Percentiles rank a stretch among this genome's conserved stretches.
Evolutionary conservation across 495 filamentous ascomycete species (phyloP).

Genomic region (Tetracladium marchalianum): DNA sequence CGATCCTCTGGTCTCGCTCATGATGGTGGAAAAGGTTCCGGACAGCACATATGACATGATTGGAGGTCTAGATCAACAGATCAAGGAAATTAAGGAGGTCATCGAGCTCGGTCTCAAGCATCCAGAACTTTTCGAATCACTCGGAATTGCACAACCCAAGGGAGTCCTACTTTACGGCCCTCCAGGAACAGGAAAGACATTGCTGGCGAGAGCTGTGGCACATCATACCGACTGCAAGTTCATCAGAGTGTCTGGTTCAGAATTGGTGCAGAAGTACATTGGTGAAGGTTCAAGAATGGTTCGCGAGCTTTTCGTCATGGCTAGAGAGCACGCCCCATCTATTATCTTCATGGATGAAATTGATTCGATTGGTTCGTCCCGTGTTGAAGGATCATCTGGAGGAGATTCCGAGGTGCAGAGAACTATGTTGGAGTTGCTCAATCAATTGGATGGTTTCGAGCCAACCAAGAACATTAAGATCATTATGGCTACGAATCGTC

Average conservation of each 20-base stretch:
- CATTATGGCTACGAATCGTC: constrained; percentile 97
- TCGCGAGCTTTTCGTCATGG: constrained; percentile 98
- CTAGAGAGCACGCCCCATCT: constrained; percentile 94
- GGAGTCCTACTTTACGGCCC: constrained; percentile 96
- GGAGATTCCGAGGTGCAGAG: constrained; percentile 99
- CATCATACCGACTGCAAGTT: constrained; percentile 99
- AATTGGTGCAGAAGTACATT: constrained; percentile 98
- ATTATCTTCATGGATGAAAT: constrained; percentile 99
- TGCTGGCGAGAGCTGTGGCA: constrained; percentile 89
- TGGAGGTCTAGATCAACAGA: constrained; percentile 95
- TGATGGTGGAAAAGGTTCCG: constrained; percentile 99
- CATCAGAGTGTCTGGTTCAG: constrained; percentile 91
- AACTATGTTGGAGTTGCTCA: constrained; percentile 97
- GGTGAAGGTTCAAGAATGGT: constrained; percentile 98
- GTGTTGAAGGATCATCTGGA: constrained; percentile 88
- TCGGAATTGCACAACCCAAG: constrained; percentile 97
- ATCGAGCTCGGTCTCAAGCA: constrained; percentile 98
- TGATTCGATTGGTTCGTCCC: constrained; percentile 94
- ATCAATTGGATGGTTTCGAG: constrained; percentile 98
- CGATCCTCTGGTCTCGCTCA: constrained; percentile 97
- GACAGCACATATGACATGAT: constrained; percentile 99
- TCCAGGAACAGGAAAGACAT: constrained; percentile 93
- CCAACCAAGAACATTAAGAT: constrained; percentile 99
- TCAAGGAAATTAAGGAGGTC: constrained; percentile 99
- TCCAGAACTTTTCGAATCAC: constrained; percentile 95